Evolutionary conservation across 1,284 basidiomycete genomes (phyloP), one percentile per base, ranked within the genome.

Genomic region (Sporisorium scitamineum): DNA sequence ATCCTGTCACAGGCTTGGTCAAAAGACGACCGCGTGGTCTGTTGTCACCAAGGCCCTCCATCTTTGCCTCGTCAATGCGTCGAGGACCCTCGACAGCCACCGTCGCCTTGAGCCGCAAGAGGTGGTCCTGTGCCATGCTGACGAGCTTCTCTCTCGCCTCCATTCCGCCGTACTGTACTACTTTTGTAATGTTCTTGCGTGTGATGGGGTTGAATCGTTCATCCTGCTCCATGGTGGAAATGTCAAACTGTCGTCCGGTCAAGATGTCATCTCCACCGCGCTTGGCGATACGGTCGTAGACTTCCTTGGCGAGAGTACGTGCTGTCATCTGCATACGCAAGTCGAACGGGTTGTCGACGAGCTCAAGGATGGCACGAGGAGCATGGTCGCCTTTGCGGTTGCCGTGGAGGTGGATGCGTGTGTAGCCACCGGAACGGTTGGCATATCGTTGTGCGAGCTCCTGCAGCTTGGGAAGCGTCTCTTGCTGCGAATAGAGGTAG

Each of bases 321-420:
- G 84, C 84, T 1, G 79, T 80, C 81, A 85, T 81, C 56, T 85
- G 81, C 54, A 85, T 70, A 24, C 91, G 91, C 47, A 99, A 87
- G 86, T 99, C 97, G 68, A 90, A 89, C 11, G 94, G 93, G 81
- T 93, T 93, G 87, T 99, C 97, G 32, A 99, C 96, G 7, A 99
- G 88, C 86, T 97, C 93, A 47, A 99, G 87, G 64, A 99, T 90
- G 4, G 96, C 96, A 73, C 92, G 89, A 1, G 94, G 94, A 31
- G 97, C 97, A 84, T 97, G 93, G 88, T 99, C 97, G 26, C 95
- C 95, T 62, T 88, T 89, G 20, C 96, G 90, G 85, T 92, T 90
- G 42, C 96, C 97, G 77, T 91, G 93, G 84, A 92, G 93, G 85
- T 94, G 92, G 73, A 99, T 92, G 27, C 97, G 91, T 8, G 97